phyloP scores from a whole-genome alignment of 306 rosid genomes.

The Sicyos baderoa region DNA sequence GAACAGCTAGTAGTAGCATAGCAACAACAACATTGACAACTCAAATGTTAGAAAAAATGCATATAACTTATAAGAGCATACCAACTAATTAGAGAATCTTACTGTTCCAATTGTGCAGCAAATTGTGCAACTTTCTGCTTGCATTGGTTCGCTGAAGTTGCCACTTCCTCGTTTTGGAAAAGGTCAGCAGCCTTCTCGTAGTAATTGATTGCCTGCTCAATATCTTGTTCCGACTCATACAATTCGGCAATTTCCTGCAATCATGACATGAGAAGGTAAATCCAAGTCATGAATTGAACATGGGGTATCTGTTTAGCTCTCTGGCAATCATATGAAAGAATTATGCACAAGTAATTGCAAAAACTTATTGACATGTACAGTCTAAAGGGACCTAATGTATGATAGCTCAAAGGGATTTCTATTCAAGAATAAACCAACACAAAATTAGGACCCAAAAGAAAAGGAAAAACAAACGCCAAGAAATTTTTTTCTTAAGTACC shows the following conservation, averaged over 20 bases:
- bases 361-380: not conserved
- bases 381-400: not conserved
- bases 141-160: conserved; percentile 84
- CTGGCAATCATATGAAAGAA: not conserved
- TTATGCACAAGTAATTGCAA: not conserved
- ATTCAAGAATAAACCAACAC: not conserved
- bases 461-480: not conserved
- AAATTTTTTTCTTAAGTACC: not conserved
- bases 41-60: not conserved
- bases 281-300: conserved; percentile 17
- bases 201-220: conserved; percentile 67
- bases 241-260: conserved; percentile 87
- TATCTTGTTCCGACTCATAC: conserved; percentile 75
- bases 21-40: not conserved
- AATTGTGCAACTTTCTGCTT: conserved; percentile 94
- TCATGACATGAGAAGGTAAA: conserved; percentile 3
- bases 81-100: conserved; percentile 9
- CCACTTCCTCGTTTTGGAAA: conserved; percentile 80
- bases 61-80: not conserved
- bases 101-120: conserved; percentile 92
- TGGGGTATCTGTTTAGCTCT: not conserved
- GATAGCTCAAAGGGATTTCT: not conserved
- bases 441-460: not conserved
- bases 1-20: not conserved
- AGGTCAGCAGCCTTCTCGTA: conserved; percentile 84